Base-by-base conservation (phyloP, 2,329 filamentous ascomycete genomes). In the Diaporthe citriasiana region DNA sequence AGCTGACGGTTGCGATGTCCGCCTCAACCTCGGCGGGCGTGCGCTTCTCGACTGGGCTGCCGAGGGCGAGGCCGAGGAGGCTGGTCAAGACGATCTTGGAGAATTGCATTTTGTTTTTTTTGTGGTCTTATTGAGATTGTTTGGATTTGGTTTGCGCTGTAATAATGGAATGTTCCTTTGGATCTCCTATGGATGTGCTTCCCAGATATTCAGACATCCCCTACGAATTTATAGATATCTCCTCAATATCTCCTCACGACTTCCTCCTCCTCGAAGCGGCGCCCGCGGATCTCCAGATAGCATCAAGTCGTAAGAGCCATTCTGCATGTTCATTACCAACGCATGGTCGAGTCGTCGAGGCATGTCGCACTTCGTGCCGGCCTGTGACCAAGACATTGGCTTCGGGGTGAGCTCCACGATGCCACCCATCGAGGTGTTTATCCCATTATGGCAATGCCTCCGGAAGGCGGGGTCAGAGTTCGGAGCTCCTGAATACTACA, bases 11-110 rank as follows among this genome's bases (percentile, higher is more conserved):
- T 13, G 71, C 27, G 27, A 75, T 74, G 53, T 63, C 68, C 3
- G 71, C 17, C 45, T 76, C 56, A 50, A 74, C 45, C 45, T 57
- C 15, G 30, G 70, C 72, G 13, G 68, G 33, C 8, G 69, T 70
- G 12, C 73, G 53, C 72, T 55, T 72, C 9, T 73, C 50, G 15
- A 40, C 27, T 15, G 73, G 73, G 47, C 57, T 59, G 50, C 45
- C 71, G 13, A 57, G 38, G 56, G 73, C 51, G 56, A 75, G 42
- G 65, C 71, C 57, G 33, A 75, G 57, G 57, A 73, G 65, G 33
- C 65, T 40, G 51, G 72, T n/a, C 66, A 51, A 60, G 63, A 47
- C 13, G 25, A 75, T 65, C 50, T 73, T 66, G 56, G 65, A 68
- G 60, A 75, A 25, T 27, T 73, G 71, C 73, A 75, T 75, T n/a